Percentiles rank a stretch among this genome's conserved stretches.
Conservation (phyloP, 2,329 filamentous ascomycete genomes). For the Metarhizium brunneum region DNA sequence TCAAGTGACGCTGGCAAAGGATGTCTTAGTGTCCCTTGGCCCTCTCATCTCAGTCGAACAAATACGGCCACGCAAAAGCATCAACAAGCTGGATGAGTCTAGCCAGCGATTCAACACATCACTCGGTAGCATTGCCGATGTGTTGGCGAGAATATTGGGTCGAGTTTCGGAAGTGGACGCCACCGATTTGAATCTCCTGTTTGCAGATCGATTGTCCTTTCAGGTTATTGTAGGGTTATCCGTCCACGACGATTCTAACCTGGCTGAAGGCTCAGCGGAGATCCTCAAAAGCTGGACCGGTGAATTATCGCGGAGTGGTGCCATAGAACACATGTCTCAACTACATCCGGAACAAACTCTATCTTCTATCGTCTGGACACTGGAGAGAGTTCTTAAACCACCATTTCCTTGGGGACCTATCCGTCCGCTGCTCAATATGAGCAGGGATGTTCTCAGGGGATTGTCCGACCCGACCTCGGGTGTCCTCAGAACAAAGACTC, state of each 20-base stretch:
- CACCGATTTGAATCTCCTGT: conserved; percentile 59
- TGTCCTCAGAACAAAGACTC: conserved; percentile 41
- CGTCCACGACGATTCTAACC: conserved; percentile 68
- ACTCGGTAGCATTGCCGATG: conserved; percentile 43
- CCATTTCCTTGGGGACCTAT: conserved; percentile 47
- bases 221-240: conserved; percentile 70
- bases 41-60: conserved; percentile 68
- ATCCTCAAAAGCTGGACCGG: conserved; percentile 75
- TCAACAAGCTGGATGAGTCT: conserved; percentile 27
- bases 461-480: conserved; percentile 48
- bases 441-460: conserved; percentile 45
- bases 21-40: conserved; percentile 61
- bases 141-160: conserved; percentile 67
- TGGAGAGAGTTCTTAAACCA: conserved; percentile 25
- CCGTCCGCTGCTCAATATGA: conserved; percentile 46
- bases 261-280: conserved; percentile 72
- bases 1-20: conserved; percentile 63
- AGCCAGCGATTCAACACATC: conserved; percentile 66
- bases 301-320: conserved; percentile 40
- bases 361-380: conserved; percentile 32
- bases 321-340: conserved; percentile 29
- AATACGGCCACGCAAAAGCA: conserved; percentile 48
- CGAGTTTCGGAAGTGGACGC: conserved; percentile 68
- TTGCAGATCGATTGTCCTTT: conserved; percentile 57
- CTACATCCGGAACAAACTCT: conserved; percentile 30